These are phyloP conservation scores for Pseudogymnoascus sp. DNA, from an alignment of 2,329 filamentous ascomycete species.

Conservation along the genomic window DNA sequence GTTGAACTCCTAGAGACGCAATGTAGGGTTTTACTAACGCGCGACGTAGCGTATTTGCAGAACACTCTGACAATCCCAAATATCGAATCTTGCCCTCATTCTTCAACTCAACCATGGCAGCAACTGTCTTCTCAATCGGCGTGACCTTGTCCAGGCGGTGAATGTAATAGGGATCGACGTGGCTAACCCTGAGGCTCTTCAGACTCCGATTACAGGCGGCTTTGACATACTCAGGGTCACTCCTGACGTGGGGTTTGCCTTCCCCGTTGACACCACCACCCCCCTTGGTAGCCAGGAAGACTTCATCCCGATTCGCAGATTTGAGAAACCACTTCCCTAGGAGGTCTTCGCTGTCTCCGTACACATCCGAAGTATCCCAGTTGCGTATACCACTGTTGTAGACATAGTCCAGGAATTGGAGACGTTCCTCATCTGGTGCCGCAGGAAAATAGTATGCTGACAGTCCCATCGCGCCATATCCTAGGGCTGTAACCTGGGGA, in stretches of 20 bases:
- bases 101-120: constrained; percentile 31
- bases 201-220: constrained; percentile 33
- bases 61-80: constrained; percentile 39
- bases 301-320: constrained; percentile 34
- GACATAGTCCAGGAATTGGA: no score
- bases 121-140: constrained; percentile 35
- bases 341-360: constrained; percentile 39
- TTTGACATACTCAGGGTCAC: constrained; percentile 33
- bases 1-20: constrained; percentile 26
- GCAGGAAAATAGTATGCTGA: no score
- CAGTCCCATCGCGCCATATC: no score
- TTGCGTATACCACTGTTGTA: no score
- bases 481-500: no score
- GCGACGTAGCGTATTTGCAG: constrained; percentile 34
- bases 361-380: background rate
- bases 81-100: constrained; percentile 41
- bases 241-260: constrained; percentile 20
- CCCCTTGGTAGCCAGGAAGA: constrained; percentile 45
- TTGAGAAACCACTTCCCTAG: constrained; percentile 40
- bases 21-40: constrained; percentile 38
- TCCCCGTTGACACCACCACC: constrained; percentile 26
- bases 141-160: constrained; percentile 31
- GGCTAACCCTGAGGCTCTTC: constrained; percentile 22
- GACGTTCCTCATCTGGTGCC: no score
- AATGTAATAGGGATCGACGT: constrained; percentile 32